These are phyloP conservation scores for Chalaropsis ovoidea DNA, from an alignment of 2,329 filamentous ascomycete genomes.

Conservation along the genomic window DNA sequence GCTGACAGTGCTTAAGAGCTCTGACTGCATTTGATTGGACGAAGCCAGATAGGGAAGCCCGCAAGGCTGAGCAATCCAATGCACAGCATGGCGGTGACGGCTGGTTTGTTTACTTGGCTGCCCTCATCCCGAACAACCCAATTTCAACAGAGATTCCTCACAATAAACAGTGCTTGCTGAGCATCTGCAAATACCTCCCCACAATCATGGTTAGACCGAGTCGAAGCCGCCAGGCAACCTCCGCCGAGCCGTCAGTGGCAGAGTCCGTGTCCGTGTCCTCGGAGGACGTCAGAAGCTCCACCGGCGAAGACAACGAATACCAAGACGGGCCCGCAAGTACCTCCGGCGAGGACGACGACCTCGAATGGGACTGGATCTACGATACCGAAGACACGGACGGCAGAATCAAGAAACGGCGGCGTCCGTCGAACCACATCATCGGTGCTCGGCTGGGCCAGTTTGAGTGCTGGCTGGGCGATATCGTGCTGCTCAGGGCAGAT, in stretches of 20 bases:
- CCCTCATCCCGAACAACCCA: too few species aligned
- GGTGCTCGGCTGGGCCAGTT: constrained; percentile 77
- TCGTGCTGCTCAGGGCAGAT: constrained; percentile 77
- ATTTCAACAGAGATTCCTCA: too few species aligned
- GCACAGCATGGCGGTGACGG: neutral
- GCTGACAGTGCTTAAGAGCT: neutral
- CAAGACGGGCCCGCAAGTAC: constrained; percentile 6
- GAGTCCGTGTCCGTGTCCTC: constrained; percentile 12
- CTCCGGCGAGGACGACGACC: constrained; percentile 19
- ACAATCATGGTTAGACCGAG: constrained; percentile 23
- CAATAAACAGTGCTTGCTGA: too few species aligned
- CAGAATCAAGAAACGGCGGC: constrained; percentile 33
- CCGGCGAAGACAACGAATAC: neutral
- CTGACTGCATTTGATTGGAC: neutral
- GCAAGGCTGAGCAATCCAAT: constrained; percentile 1
- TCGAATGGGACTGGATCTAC: constrained; percentile 26
- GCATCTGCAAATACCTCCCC: neutral
- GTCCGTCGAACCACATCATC: constrained; percentile 48
- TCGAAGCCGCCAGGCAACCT: constrained; percentile 19
- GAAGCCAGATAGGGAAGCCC: neutral
- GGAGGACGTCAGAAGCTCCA: neutral
- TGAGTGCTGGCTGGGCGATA: constrained; percentile 70
- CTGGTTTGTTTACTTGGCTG: neutral
- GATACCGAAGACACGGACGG: constrained; percentile 23
- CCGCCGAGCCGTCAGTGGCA: constrained; percentile 10